Evolutionary conservation across 1,139 yeast species (phyloP).

Genomic region (Geotrichum australiense): DNA sequence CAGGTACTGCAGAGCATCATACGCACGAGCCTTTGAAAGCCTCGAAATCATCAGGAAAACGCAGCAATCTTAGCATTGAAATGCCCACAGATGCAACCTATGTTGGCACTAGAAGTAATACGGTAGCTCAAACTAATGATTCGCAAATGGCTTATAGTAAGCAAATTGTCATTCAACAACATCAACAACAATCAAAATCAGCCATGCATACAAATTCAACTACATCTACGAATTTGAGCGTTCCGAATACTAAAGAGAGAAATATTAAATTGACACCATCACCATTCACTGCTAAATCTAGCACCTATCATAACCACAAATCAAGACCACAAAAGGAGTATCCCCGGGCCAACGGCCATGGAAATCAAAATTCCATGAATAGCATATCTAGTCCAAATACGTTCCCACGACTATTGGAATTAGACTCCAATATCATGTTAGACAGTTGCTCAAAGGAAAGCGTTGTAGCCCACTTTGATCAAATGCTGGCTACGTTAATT

Average conservation of each 20-base stretch:
- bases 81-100: conserved; percentile 4
- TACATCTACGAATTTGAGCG: too few relatives aligned
- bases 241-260: too few relatives aligned
- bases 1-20: too few relatives aligned
- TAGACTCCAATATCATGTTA: conserved; percentile 29
- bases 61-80: background rate
- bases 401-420: conserved; percentile 23
- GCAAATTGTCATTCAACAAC: conserved; percentile 15
- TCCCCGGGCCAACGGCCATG: too few relatives aligned
- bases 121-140: conserved; percentile 2
- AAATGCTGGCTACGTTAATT: conserved; percentile 26
- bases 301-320: too few relatives aligned
- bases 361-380: conserved; percentile 1
- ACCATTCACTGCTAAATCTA: too few relatives aligned
- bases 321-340: too few relatives aligned
- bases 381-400: background rate
- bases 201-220: too few relatives aligned
- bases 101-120: background rate
- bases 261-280: too few relatives aligned
- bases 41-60: too few relatives aligned
- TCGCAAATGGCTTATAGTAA: conserved; percentile 14
- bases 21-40: too few relatives aligned
- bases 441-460: conserved; percentile 31
- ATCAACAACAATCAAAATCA: conserved; percentile 9
- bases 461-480: conserved; percentile 27